Evolutionary conservation across 805 yeast species (phyloP), one percentile per base, ranked within the genome.

Genomic region (Myxozyma lipomycoides): DNA sequence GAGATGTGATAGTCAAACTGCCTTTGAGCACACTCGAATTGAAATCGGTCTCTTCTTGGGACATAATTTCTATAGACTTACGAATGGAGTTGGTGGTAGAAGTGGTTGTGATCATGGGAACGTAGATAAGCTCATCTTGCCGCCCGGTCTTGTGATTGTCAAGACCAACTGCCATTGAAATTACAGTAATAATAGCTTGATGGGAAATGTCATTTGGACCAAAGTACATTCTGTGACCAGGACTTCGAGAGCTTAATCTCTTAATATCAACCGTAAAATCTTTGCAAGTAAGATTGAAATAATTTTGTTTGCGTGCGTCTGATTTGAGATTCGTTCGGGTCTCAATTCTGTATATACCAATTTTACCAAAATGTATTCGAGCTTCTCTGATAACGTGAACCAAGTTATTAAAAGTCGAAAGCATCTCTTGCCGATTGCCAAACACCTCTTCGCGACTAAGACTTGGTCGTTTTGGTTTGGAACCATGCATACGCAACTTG

Each of bases 221-320:
- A 51, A 67, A 71, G 35, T 63, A 54, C 52, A 71, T 61, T 54
- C 67, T 63, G 59, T 71, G 72, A 1, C 72, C 73, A 9, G 74
- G 71, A 44, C 67, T 66, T 32, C 61, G 56, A 4, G 74, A 65
- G 50, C 67, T 70, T 55, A 71, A 63, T 3, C 74, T 61, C 41
- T 73, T 60, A 22, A 70, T 41, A 45, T 69, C 73, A 35, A 71
- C 49, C 15, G 62, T 58, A 44, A 70, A 36, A 49, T 72, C 74
- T 41, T 67, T 63, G 46, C 66, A 62, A 19, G 63, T 26, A 24
- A 46, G 49, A 34, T 40, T 37, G 25, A 49, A 43, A 18, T 18
- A 44, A 26, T 44, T 43, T 25, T 48, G 55, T 19, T 44, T 36
- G 9, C 25, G 40, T 19, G 25, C 40, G 3, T 36, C 35, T n/a